A percentile compares a stretch with the other conserved stretches of the same genome.
Conservation (phyloP, 2,329 filamentous ascomycete species). For the Cladophialophora immunda region DNA sequence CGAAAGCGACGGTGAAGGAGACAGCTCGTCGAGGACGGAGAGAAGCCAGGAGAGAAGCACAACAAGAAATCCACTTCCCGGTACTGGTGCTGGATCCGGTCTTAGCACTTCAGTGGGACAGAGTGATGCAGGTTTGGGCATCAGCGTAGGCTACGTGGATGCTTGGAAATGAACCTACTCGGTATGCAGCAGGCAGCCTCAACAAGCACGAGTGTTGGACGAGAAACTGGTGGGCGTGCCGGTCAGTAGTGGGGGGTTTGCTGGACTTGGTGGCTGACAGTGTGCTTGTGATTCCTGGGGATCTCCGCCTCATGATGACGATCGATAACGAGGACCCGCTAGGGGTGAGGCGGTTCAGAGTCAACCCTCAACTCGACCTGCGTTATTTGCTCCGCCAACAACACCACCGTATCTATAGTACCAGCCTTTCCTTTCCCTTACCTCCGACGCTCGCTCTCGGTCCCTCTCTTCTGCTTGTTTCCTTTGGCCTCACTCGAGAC, state of each 20-base stretch:
- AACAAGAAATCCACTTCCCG: slow-evolving; percentile 15
- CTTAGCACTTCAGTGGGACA: slow-evolving; percentile 8
- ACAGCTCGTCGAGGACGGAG: slow-evolving; percentile 12
- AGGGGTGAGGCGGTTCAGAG: slow-evolving; percentile 6
- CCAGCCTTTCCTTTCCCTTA: slow-evolving; percentile 12
- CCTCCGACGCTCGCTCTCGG: slow-evolving; percentile 21
- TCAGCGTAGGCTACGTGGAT: slow-evolving; percentile 36
- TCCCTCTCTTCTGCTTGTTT: slow-evolving; percentile 22
- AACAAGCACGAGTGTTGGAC: neutral
- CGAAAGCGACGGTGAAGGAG: slow-evolving; percentile 33
- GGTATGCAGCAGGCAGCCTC: neutral
- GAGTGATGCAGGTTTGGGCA: slow-evolving; percentile 37
- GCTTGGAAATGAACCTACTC: slow-evolving; percentile 34
- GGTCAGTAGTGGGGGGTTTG: slow-evolving; percentile 6
- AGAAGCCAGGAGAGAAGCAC: slow-evolving; percentile 22
- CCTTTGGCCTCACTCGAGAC: slow-evolving; percentile 2
- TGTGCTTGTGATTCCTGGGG: slow-evolving; percentile 17
- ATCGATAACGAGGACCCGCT: slow-evolving; percentile 19
- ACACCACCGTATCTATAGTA: slow-evolving; percentile 2
- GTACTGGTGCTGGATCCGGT: neutral
- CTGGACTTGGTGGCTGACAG: neutral
- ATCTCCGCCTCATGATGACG: slow-evolving; percentile 12
- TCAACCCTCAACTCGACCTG: slow-evolving; percentile 8
- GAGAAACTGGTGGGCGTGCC: slow-evolving; percentile 1
- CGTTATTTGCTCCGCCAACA: neutral